A percentile compares a stretch with the other conserved stretches of the same genome.
Evolutionary conservation across 164 flowering plant species (phyloP).

Genomic region (Dillenia suffruticosa): DNA sequence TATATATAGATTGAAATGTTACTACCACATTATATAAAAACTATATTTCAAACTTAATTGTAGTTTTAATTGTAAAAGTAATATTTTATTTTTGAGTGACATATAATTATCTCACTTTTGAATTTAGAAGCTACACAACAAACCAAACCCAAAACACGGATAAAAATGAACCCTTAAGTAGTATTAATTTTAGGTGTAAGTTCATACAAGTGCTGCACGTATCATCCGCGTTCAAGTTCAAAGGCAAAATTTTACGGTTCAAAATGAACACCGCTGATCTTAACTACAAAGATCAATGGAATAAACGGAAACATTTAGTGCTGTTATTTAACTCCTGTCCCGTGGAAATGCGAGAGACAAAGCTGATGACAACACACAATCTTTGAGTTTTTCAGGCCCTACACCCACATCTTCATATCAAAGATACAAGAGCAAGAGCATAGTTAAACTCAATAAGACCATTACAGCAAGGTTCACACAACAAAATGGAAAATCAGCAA

Average conservation of each 20-base stretch:
- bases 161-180: too few species aligned
- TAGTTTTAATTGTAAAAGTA: too few species aligned
- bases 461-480: background rate
- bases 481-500: background rate
- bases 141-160: too few species aligned
- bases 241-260: background rate
- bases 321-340: slow-evolving; percentile 66
- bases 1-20: too few species aligned
- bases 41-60: too few species aligned
- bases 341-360: slow-evolving; percentile 38
- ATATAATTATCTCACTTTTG: too few species aligned
- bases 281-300: background rate
- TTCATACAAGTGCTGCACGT: slow-evolving; percentile 2
- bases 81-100: too few species aligned
- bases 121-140: too few species aligned
- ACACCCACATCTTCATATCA: slow-evolving; percentile 3
- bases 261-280: background rate
- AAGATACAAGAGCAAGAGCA: slow-evolving; percentile 22
- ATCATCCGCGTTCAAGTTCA: background rate
- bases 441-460: slow-evolving; percentile 42
- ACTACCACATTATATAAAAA: too few species aligned
- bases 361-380: slow-evolving; percentile 81
- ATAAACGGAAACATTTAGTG: slow-evolving; percentile 35
- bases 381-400: slow-evolving; percentile 61
- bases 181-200: too few species aligned